Percentiles rank a stretch among this genome's conserved stretches.
phyloP scores from a whole-genome alignment of 306 rosid genomes.

The Bauhinia variegata region DNA sequence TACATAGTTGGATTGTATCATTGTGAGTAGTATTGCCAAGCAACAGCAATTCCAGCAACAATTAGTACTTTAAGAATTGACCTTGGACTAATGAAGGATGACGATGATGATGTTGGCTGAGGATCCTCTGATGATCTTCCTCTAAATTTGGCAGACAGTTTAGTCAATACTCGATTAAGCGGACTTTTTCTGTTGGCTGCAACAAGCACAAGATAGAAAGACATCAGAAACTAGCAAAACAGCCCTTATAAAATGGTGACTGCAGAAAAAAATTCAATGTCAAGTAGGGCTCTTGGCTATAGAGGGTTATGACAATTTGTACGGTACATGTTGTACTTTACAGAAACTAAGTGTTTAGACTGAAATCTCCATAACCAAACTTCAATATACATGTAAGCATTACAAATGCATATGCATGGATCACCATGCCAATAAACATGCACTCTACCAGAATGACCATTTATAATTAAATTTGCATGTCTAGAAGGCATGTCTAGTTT shows the following conservation, averaged over 20 bases:
- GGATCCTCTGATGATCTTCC: constrained; percentile 55
- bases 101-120: constrained; percentile 40
- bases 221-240: constrained; percentile 30
- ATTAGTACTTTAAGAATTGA: constrained; percentile 53
- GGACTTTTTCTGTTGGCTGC: constrained; percentile 47
- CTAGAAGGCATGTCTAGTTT: constrained; percentile 7
- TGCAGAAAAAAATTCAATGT: background rate
- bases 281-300: background rate
- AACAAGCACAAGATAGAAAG: constrained; percentile 40
- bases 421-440: constrained; percentile 10
- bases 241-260: background rate
- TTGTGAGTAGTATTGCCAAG: constrained; percentile 67
- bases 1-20: constrained; percentile 43
- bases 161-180: constrained; percentile 45
- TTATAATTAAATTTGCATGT: constrained; percentile 1
- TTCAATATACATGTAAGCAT: background rate
- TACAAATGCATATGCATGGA: background rate
- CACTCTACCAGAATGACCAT: background rate
- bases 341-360: background rate
- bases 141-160: constrained; percentile 58
- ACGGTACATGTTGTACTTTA: too few species aligned
- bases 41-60: constrained; percentile 71
- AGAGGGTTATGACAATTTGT: too few species aligned
- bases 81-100: constrained; percentile 56
- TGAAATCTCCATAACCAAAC: background rate